Base-by-base conservation (phyloP, 345 rosid species). In the Gossypium thurberi region DNA sequence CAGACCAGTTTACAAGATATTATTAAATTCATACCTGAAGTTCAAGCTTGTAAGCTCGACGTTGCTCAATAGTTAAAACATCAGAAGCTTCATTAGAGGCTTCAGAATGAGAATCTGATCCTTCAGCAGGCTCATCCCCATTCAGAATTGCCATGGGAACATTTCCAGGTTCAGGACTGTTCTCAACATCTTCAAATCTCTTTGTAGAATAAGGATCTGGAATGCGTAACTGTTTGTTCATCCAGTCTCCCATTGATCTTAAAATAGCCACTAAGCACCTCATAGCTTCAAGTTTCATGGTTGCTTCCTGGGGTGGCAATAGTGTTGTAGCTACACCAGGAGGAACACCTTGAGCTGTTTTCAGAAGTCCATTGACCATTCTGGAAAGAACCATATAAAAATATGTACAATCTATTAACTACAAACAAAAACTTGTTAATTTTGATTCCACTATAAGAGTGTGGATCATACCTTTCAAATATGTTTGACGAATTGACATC, bases 311-410 rank as follows among this genome's bases (percentile, higher is more conserved):
- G 64, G 96, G 97, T 33, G 97, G 98, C 86, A 91, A 82, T 65
- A 95, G 78, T 26, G 93, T 85, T 75, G 98, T 89, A 72, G 84
- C 80, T 56, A 88, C 78, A 72, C 97, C 94, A 47, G 99, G 98
- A 62, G 91, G 96, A 53, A 87, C 88, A 79, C 99, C 99, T 87
- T 93, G 99, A 69, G 98, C 97, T 78, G 99, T 95, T 88, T 95
- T 95, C 78, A 95, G 97, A 81, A 95, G 97, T 82, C 99, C 99
- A 85, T 91, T 95, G 82, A 95, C 99, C 97, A 95, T 91, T 84
- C 99, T 95, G 87, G 60, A 72, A 75, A 65, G 71, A 73, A 70
- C 10, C 79, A 75, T 62, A 56, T 48, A 72, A 10, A 62, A 61
- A 37, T 17, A 37, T 62, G 33, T 10, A 51, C 11, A 70, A 47